Base-by-base conservation (phyloP, 2,329 filamentous ascomycete genomes). In the Exophiala sideris region DNA sequence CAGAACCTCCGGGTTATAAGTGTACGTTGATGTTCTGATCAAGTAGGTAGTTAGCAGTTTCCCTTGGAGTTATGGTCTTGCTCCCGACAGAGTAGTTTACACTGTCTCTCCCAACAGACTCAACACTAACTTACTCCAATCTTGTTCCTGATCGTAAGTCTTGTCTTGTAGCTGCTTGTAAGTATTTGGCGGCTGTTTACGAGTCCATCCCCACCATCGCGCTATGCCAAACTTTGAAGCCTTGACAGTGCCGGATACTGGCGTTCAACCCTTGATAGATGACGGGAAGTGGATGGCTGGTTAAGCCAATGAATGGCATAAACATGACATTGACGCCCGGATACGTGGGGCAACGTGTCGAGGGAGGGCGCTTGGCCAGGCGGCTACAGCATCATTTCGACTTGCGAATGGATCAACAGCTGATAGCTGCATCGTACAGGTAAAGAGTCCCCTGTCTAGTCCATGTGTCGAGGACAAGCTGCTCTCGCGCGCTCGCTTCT, bases 251-350 rank as follows among this genome's bases (percentile, higher is more conserved):
- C 48, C 39, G 16, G 48, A 16, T 42, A 18, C 48, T 34, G 39
- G 38, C 29, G 48, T 40, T 42, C 45, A 14, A 24, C 18, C 40
- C 41, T 44, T 24, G 18, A 44, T 11, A 20, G 20, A 24, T 29
- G n/a, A 24, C 16, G 41, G 33, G 6, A 39, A 34, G 21, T 36
- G 48, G 48, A 16, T 45, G 24, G 34, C 10, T n/a, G 40, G 12
- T 32, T 32, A 34, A 35, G 35, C 55, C 50, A 57, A 57, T 57
- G 42, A 57, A n/a, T 20, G 32, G 47, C 6, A 29, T 24, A 21
- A 54, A 54, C 50, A 35, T 7, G 18, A n/a, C 18, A 45, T 59
- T 56, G 53, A 52, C 57, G 57, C 57, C 57, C 57, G 41, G 56
- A 33, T 34, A 54, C 53, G 57, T 56, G 57, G 57, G 57, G 57